Evolutionary conservation across 2,329 filamentous ascomycete genomes (phyloP), one percentile per base, ranked within the genome.

Genomic region (Aspergillus jensenii): DNA sequence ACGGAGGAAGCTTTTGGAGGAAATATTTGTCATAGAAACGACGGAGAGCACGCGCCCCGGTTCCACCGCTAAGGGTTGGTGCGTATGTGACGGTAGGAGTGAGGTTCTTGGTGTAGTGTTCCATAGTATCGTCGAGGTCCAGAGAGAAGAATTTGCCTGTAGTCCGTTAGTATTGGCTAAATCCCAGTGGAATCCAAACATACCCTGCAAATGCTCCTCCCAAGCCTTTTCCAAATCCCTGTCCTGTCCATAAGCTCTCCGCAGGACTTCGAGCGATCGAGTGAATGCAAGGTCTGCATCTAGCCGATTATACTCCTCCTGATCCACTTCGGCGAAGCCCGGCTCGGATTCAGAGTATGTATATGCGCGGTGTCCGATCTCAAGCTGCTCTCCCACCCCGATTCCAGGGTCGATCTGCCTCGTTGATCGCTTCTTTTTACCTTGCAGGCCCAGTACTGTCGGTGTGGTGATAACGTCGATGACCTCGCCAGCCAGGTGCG

Each of bases 311-410:
- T 86, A 91, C 62, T 88, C 84, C 2, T 89, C 86, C 33, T 90
- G 71, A 56, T 90, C 85, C 19, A 82, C 80, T 72, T 92, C 89
- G 0, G 89, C 89, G 61, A 93, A 92, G 0, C 90, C 90, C 0
- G 84, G 75, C 51, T 84, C 76, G 0, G 74, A 83, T 59, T 80
- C 77, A 11, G 81, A 78, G 63, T 88, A 88, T 0, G 79, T 79
- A 66, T 81, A 86, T 4, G 70, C 68, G 6, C 67, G 68, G 54
- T 73, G 72, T 3, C 68, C 70, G 27, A 74, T 62, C 6, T 71
- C 59, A 35, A 74, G 55, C 5, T 71, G 70, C 58, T 74, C 82
- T 68, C 79, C 83, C 9, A 78, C 77, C 9, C 82, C 82, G 2
- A 81, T 77, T 0, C 82, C 82, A 0, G 78, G 73, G 4, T 80